A percentile compares a stretch with the other conserved stretches of the same genome.
Conservation (phyloP, 768 basidiomycete genomes). For the Suillus sp. region DNA sequence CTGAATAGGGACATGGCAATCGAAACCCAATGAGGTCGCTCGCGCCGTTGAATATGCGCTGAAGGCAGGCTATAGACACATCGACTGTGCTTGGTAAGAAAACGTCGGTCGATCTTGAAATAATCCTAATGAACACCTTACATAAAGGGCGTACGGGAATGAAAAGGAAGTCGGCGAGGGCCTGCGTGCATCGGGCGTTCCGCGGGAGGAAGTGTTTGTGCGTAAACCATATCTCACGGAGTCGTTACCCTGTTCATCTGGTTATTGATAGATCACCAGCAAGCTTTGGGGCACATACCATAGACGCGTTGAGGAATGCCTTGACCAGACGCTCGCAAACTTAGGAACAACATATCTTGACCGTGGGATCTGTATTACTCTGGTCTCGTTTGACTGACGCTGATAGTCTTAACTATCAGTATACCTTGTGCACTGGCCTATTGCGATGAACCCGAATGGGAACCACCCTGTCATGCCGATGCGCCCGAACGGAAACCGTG, state of each 20-base stretch:
- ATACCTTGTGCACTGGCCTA: conserved; percentile 81
- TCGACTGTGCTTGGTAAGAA: conserved; percentile 64
- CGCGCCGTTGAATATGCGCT: conserved; percentile 75
- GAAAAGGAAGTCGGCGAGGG: conserved; percentile 85
- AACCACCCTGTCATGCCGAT: conserved; percentile 61
- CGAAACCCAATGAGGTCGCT: conserved; percentile 69
- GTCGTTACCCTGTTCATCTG: background rate
- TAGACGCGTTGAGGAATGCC: conserved; percentile 66
- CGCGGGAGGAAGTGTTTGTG: conserved; percentile 71
- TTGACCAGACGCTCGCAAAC: conserved; percentile 74
- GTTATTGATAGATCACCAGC: conserved; percentile 57
- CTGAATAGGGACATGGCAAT: conserved; percentile 76
- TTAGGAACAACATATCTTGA: conserved; percentile 89
- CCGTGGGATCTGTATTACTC: conserved; percentile 43
- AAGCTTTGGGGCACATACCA: conserved; percentile 74
- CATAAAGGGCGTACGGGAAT: conserved; percentile 63
- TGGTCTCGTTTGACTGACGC: background rate
- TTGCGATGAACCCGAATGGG: conserved; percentile 70
- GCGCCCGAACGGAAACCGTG: conserved; percentile 63
- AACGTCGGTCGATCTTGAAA: background rate
- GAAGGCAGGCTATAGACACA: conserved; percentile 76
- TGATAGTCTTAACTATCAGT: conserved; percentile 35
- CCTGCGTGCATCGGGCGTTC: conserved; percentile 73
- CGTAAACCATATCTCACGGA: conserved; percentile 24
- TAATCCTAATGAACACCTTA: conserved; percentile 18